These are phyloP conservation scores for Candida ortonii DNA, from an alignment of 805 yeast species.

Conservation along the genomic window DNA sequence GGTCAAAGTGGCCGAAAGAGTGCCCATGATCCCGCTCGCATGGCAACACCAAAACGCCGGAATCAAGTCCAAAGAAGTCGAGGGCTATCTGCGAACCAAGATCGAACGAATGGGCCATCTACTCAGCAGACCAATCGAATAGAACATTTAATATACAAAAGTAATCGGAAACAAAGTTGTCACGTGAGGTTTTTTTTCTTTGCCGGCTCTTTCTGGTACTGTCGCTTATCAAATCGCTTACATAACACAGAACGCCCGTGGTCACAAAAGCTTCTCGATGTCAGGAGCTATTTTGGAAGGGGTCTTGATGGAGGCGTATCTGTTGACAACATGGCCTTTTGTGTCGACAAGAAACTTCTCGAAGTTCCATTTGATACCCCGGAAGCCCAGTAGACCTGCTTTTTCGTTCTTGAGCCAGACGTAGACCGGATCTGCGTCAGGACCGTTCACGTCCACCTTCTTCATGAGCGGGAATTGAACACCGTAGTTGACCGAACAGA, in stretches of 20 bases:
- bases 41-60: conserved; percentile 70
- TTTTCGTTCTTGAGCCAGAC: conserved; percentile 64
- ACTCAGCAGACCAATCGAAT: conserved; percentile 43
- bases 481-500: conserved; percentile 81
- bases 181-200: conserved; percentile 1
- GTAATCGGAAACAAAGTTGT: not conserved
- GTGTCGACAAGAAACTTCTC: conserved; percentile 57
- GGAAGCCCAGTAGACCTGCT: conserved; percentile 64
- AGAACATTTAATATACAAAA: not conserved
- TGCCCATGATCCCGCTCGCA: conserved; percentile 95
- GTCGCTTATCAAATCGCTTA: too few species aligned
- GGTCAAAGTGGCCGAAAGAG: conserved; percentile 78
- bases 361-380: conserved; percentile 61
- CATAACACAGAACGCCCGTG: too few species aligned
- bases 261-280: conserved; percentile 61
- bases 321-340: conserved; percentile 50
- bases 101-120: conserved; percentile 97
- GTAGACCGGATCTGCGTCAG: conserved; percentile 75
- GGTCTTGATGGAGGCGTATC: conserved; percentile 60
- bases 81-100: conserved; percentile 90
- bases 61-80: conserved; percentile 79
- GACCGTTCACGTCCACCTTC: conserved; percentile 89
- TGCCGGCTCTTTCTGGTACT: too few species aligned
- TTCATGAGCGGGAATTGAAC: conserved; percentile 86
- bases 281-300: conserved; percentile 60